phyloP scores from a whole-genome alignment of 108 stramenopile species.

The Licmophora abbreviata region DNA sequence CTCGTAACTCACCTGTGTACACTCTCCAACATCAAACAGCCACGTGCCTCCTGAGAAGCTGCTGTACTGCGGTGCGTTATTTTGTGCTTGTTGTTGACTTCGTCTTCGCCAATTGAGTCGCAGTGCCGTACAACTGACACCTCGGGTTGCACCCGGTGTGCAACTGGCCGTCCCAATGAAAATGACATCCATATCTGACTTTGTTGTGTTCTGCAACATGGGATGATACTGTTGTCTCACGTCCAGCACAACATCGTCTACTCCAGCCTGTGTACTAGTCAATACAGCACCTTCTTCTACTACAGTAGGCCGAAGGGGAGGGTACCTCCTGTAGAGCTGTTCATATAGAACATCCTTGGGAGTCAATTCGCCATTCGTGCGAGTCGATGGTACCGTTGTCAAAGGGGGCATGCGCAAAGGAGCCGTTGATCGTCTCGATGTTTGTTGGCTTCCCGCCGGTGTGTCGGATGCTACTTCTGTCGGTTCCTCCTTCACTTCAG shows the following conservation, averaged over 20 bases:
- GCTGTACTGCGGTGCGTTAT: constrained; percentile 1
- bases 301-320: constrained; percentile 45
- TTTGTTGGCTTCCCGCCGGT: not conserved
- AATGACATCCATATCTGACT: constrained; percentile 76
- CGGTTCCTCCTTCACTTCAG: no score
- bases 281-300: constrained; percentile 19
- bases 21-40: constrained; percentile 96
- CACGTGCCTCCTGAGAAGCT: constrained; percentile 59
- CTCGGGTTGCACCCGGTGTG: constrained; percentile 75
- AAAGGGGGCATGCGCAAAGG: no score
- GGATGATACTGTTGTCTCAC: constrained; percentile 58
- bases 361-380: constrained; percentile 12
- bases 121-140: constrained; percentile 83
- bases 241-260: constrained; percentile 17
- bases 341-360: constrained; percentile 50
- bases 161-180: constrained; percentile 92
- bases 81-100: constrained; percentile 1
- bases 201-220: constrained; percentile 22
- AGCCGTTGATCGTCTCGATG: no score
- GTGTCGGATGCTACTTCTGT: not conserved
- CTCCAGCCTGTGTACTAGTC: constrained; percentile 1
- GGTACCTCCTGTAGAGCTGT: constrained; percentile 41
- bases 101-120: constrained; percentile 48
- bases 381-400: constrained; percentile 2
- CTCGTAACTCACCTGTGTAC: constrained; percentile 73